Conservation (phyloP, 768 basidiomycete species). For the Auricularia sp. region DNA sequence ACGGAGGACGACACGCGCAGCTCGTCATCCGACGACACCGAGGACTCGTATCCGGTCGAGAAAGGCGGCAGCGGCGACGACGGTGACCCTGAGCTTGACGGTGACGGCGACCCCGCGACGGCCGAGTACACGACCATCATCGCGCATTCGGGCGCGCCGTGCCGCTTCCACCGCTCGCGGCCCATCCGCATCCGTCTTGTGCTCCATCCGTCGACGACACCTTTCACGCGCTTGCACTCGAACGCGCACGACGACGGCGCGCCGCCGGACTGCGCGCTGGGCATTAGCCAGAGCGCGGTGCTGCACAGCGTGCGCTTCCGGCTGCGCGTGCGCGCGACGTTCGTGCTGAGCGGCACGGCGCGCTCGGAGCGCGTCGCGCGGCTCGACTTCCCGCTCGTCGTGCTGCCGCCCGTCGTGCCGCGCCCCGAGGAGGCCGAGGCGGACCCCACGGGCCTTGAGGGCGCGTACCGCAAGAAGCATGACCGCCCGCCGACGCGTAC, state of each 20-base stretch:
- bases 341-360: conserved; percentile 59
- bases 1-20: conserved; percentile 1
- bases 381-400: conserved; percentile 56
- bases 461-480: conserved; percentile 80
- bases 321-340: conserved; percentile 63
- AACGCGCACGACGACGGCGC: conserved; percentile 28
- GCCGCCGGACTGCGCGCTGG: conserved; percentile 47
- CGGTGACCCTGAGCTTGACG: conserved; percentile 30
- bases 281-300: conserved; percentile 72
- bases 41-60: conserved; percentile 2
- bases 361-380: conserved; percentile 53
- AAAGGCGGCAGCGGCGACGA: conserved; percentile 19
- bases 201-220: conserved; percentile 46
- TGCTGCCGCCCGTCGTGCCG: conserved; percentile 69
- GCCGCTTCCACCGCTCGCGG: conserved; percentile 73
- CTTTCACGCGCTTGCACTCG: conserved; percentile 30
- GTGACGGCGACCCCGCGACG: conserved; percentile 21
- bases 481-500: conserved; percentile 70
- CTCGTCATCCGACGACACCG: conserved; percentile 4
- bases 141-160: conserved; percentile 82
- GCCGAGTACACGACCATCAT: conserved; percentile 39
- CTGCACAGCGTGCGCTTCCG: conserved; percentile 77
- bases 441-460: conserved; percentile 40
- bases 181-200: conserved; percentile 73
- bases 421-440: conserved; percentile 61